phyloP scores from a whole-genome alignment of 169 alveolate genomes.

The Amoebophrya sp. region DNA sequence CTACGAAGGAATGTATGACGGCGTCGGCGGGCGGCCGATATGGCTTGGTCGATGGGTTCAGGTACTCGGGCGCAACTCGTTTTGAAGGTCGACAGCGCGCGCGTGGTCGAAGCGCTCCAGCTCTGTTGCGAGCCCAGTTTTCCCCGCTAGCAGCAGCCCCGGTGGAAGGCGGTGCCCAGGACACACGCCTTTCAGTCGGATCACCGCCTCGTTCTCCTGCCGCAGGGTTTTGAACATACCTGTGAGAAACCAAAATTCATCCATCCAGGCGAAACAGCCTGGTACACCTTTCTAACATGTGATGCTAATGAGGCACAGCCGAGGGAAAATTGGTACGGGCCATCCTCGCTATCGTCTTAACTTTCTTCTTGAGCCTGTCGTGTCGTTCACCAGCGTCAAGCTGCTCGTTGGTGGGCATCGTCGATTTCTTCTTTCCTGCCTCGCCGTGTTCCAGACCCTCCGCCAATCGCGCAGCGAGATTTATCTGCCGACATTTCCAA shows the following conservation, averaged over 20 bases:
- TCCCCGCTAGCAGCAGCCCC: constrained; percentile 76
- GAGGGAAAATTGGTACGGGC: background rate
- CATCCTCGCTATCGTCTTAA: background rate
- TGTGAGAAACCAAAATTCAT: constrained; percentile 21
- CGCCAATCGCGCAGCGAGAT: no score
- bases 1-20: no score
- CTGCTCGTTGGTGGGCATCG: no score
- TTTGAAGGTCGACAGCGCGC: background rate
- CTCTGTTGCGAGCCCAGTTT: constrained; percentile 52
- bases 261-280: background rate
- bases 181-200: constrained; percentile 77
- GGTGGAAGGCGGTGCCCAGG: constrained; percentile 89
- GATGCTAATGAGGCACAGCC: background rate
- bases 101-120: constrained; percentile 4
- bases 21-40: no score
- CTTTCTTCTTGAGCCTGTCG: background rate
- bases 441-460: no score
- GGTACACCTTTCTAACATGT: background rate
- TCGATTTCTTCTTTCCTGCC: no score
- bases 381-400: no score
- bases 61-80: background rate
- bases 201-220: constrained; percentile 70
- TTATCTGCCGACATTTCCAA: no score
- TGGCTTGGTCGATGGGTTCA: no score
- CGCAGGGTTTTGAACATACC: constrained; percentile 58